Conservation (phyloP, 2,329 filamentous ascomycete species). For the Rugonectria rugulosa region DNA sequence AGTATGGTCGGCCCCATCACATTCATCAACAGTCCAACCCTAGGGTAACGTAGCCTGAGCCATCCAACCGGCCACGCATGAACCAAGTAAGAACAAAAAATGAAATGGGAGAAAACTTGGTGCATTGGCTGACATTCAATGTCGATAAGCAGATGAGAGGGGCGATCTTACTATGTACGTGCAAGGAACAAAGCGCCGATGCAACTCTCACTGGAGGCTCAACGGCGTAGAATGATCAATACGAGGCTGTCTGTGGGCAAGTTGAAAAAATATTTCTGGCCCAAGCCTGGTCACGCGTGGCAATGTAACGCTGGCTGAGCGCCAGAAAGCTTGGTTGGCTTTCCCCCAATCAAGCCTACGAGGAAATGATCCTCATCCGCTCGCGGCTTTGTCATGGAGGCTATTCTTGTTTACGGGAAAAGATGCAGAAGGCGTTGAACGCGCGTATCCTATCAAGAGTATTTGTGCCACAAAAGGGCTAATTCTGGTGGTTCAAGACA, state of each 20-base stretch:
- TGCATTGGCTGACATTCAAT: neutral
- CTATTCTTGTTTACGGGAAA: constrained; percentile 7
- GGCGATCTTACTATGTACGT: too few species aligned
- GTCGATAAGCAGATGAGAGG: constrained; percentile 3
- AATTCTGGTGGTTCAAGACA: constrained; percentile 8
- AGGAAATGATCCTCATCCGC: constrained; percentile 15
- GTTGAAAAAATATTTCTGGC: constrained; percentile 29
- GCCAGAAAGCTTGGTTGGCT: constrained; percentile 22
- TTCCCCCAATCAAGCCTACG: constrained; percentile 3
- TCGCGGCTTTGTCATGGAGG: constrained; percentile 3
- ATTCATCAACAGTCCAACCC: neutral
- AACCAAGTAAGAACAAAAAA: neutral
- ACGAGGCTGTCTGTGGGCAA: constrained; percentile 20
- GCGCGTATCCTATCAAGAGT: constrained; percentile 5
- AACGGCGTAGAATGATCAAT: neutral
- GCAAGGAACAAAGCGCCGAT: constrained; percentile 17
- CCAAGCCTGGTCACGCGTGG: constrained; percentile 23
- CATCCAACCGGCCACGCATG: too few species aligned
- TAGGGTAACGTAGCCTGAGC: too few species aligned
- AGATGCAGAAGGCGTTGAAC: constrained; percentile 15
- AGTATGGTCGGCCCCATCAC: constrained; percentile 29
- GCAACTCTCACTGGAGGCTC: neutral
- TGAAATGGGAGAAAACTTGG: neutral
- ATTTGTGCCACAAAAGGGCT: neutral
- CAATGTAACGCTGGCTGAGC: constrained; percentile 31